Base-by-base conservation (phyloP, 805 yeast genomes). In the Candida ipomoeae region DNA sequence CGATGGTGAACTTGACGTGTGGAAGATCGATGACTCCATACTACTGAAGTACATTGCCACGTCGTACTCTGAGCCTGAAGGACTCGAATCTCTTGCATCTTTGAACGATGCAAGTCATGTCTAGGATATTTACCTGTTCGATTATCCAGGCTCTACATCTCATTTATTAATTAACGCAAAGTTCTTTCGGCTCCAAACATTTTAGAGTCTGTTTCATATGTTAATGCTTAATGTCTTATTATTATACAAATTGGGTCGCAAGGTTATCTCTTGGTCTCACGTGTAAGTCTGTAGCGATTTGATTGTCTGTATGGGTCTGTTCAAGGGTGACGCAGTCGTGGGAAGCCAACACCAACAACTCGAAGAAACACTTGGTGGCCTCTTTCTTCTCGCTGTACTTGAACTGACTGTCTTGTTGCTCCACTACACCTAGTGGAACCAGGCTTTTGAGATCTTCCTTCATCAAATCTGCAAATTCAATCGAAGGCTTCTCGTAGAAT, bases 341-440 rank as follows among this genome's bases (percentile, higher is more conserved):
- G 5, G 94, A 84, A 1, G 95, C 95, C 50, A 90, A 73, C 3
- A 89, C 92, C 57, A 90, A 73, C 63, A 90, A 65, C 63, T 90
- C 96, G 60, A 89, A 90, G 67, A 90, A 90, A 48, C 87, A 75
- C 59, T 81, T 78, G 2, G 89, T 81, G 18, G 89, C 88, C 58
- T 84, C 84, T 56, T 75, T 71, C 60, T 77, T 77, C 51, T 72
- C 71, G 53, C 71, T 69, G 69, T 61, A 61, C 54, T 39, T 65
- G 51, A 20, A 47, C 8, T 18, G 40, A 3, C 55, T 55, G 21
- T 40, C 51, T 3, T 49, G 41, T 34, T 54, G 53, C 39, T 47
- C 55, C 10, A 50, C 51, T 17, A 51, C 35, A 6, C 70, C 70
- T 18, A 64, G 55, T 2, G 71, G 69, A 1, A 48, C 29, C 18